Evolutionary conservation across 164 flowering plant genomes (phyloP).

Genomic region (Berberis thunbergii): DNA sequence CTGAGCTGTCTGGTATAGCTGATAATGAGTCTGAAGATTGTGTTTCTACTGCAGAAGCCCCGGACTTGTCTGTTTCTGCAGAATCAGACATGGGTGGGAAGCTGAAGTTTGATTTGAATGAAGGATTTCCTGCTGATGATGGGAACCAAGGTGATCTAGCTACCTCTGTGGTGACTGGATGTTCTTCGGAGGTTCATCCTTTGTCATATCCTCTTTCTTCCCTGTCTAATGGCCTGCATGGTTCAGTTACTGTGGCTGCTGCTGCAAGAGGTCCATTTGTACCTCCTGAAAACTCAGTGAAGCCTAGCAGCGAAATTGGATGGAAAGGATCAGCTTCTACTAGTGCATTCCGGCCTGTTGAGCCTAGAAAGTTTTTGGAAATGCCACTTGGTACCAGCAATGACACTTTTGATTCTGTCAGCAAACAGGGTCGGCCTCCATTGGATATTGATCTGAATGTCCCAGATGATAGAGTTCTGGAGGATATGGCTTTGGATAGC

Average conservation of each 20-base stretch:
- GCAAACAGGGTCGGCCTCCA: constrained; percentile 39
- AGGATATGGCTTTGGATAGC: constrained; percentile 39
- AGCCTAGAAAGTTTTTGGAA: constrained; percentile 62
- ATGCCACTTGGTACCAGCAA: constrained; percentile 17
- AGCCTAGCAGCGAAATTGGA: constrained; percentile 55
- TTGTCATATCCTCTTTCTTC: constrained; percentile 34
- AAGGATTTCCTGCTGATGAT: constrained; percentile 70
- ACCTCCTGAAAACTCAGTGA: constrained; percentile 59
- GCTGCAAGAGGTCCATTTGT: constrained; percentile 84
- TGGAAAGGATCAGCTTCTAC: constrained; percentile 99
- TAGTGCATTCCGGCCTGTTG: constrained; percentile 96
- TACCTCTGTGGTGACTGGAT: constrained; percentile 14
- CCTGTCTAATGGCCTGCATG: constrained; percentile 30
- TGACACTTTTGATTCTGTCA: constrained; percentile 21
- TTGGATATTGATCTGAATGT: constrained; percentile 84
- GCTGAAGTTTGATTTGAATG: constrained; percentile 84
- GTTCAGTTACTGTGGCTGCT: constrained; percentile 78
- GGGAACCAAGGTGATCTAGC: constrained; percentile 38
- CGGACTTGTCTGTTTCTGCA: constrained; percentile 24
- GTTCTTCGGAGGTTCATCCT: constrained; percentile 27
- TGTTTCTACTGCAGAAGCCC: constrained; percentile 30
- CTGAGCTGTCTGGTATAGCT: constrained; percentile 17
- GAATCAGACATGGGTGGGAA: constrained; percentile 38
- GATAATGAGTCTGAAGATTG: constrained; percentile 30
- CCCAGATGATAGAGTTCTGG: constrained; percentile 57